phyloP scores from a whole-genome alignment of 306 rosid species.

The Adenanthera pavonina region DNA sequence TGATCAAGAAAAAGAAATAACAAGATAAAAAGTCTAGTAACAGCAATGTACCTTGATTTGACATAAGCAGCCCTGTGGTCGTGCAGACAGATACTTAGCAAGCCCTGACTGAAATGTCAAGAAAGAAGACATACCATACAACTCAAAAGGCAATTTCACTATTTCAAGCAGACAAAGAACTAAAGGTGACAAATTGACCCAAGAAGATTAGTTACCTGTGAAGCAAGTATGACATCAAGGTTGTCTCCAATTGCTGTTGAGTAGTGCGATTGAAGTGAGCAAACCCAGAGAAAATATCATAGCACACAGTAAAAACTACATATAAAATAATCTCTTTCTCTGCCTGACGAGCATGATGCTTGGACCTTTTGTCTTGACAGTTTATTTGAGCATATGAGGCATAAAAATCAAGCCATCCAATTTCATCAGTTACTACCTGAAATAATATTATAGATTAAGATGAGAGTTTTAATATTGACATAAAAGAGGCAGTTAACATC shows the following conservation, averaged over 20 bases:
- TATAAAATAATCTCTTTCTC: slow-evolving; percentile 69
- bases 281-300: slow-evolving; percentile 72
- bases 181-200: not conserved
- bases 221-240: slow-evolving; percentile 62
- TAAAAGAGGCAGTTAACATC: slow-evolving; percentile 16
- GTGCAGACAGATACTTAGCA: slow-evolving; percentile 67
- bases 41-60: slow-evolving; percentile 53
- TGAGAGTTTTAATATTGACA: slow-evolving; percentile 9
- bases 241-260: slow-evolving; percentile 58
- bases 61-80: slow-evolving; percentile 73
- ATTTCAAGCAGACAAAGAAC: slow-evolving; percentile 20
- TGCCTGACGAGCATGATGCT: slow-evolving; percentile 59
- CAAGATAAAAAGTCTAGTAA: slow-evolving; percentile 10
- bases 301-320: slow-evolving; percentile 60
- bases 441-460: slow-evolving; percentile 16
- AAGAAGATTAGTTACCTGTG: slow-evolving; percentile 48
- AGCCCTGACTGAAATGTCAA: slow-evolving; percentile 56
- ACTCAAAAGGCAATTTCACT: slow-evolving; percentile 11
- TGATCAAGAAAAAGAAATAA: slow-evolving; percentile 1
- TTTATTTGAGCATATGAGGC: slow-evolving; percentile 48
- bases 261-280: slow-evolving; percentile 70
- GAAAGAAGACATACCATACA: slow-evolving; percentile 8
- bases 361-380: slow-evolving; percentile 52
- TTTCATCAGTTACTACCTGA: slow-evolving; percentile 72
- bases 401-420: slow-evolving; percentile 78